Evolutionary conservation across 1,284 basidiomycete genomes (phyloP), one percentile per base, ranked within the genome.

Genomic region (Bondarzewia mesenterica): DNA sequence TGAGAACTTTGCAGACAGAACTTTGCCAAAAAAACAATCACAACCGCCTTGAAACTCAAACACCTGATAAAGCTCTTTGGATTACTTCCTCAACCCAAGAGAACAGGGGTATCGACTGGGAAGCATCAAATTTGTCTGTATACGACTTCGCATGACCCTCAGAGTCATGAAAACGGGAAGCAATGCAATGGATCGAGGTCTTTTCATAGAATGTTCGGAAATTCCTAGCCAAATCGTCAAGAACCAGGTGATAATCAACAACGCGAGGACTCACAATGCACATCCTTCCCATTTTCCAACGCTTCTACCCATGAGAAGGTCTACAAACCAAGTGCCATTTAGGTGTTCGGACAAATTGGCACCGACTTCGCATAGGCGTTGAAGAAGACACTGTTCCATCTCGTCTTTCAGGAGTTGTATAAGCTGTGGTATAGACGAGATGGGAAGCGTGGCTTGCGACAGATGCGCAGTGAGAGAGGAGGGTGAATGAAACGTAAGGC

Each of bases 221-320:
- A 57, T 82, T 85, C 46, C 85, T 87, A 56, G 8, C 2, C 49
- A 53, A 16, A n/a, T n/a, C n/a, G n/a, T n/a, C n/a, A n/a, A n/a
- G n/a, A n/a, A 50, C 29, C 21, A 23, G 42, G 8, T 27, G 23
- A 49, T 12, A 39, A 50, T 35, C 16, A 38, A 27, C 21, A 43
- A 3, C n/a, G 10, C 4, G 4, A 15, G 18, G 22, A 74, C 85
- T 62, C 58, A 89, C 86, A 89, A 54, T 23, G 82, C 77, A 53
- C 77, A 80, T 4, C 85, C 82, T 53, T 89, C 85, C 85, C 86
- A 89, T 55, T 83, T 72, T 8, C 84, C 86, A n/a, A 89, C 75
- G 47, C 80, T 82, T 49, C 78, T 72, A 42, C 78, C 76, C 42
- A 71, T 72, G 40, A 77, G 63, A 43, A 78, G 61, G 57, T 89